Base-by-base conservation (phyloP, 2,329 filamentous ascomycete species). In the Fusarium xylarioides region DNA sequence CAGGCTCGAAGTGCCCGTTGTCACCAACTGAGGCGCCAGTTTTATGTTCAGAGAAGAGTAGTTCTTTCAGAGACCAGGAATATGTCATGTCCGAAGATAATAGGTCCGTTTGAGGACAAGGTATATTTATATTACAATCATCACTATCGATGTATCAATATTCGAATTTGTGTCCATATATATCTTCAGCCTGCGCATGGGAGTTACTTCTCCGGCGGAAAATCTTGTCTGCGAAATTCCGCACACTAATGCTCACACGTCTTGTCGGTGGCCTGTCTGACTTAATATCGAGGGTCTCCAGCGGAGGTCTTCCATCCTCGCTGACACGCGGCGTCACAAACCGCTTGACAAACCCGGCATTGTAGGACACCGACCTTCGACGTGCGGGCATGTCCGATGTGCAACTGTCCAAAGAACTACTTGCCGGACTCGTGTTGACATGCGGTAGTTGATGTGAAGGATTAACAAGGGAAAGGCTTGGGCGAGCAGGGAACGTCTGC, bases 201-300 rank as follows among this genome's bases (percentile, higher is more conserved):
- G 76, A 78, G 64, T 76, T 77, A 50, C 75, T 76, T 56, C 74
- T 78, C 56, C 76, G 75, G 40, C 77, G 77, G 66, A 80, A 80
- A 38, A 80, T 73, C 32, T 68, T 79, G 32, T 80, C 77, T 44
- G 78, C 74, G 42, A 80, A 71, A 44, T 75, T 71, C 47, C 77
- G 73, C 58, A 80, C 71, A 38, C 75, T 74, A 47, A 80, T 66
- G 47, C 77, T 79, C 53, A 78, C 68, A 23, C 78, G 76, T 66
- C 78, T 74, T 49, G 77, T 74, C 14, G 72, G 63, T 23, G 71
- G 60, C 30, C 74, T 78, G 30, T 78, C 75, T 37, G 61, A 46
- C 35, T 76, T 75, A 21, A 66, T 30, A 40, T 73, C 63, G n/a
- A 78, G 64, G 11, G 42, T 66, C 38, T 76, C 74, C 2, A 74